Base-by-base conservation (phyloP, 371 early-diverging fungal species). In the Apophysomyces variabilis region DNA sequence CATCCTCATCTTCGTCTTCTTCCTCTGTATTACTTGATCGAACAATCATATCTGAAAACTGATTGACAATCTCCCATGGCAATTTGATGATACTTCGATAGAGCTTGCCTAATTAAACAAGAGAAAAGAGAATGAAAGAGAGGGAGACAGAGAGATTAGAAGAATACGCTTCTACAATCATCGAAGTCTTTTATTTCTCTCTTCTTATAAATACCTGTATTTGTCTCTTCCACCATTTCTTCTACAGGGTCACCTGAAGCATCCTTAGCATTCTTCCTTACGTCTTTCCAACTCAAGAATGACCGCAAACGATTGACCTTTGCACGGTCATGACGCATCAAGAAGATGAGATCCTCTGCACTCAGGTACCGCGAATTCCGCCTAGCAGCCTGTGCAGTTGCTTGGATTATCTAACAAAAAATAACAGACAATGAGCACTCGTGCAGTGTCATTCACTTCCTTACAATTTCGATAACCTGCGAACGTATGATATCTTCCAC, bases 271-370 rank as follows among this genome's bases (percentile, higher is more conserved):
- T 92, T 93, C 66, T 94, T 96, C 38, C 98, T 89, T 21, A 97
- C 95, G 70, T 99, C 98, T 76, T 96, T 97, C 96, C 96, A 98
- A 59, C 92, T 91, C 38, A 99, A 80, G 76, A 92, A 99, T 21
- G 92, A 92, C 35, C 92, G 83, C 60, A 99, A 83, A 4, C 98
- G 91, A 71, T 92, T 91, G 6, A 96, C 95, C 72, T 96, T 97
- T 58, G 89, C 90, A 38, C 93, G 89, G 76, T 99, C 98, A 77
- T 95, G 95, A 1, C 97, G 89, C 72, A 97, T 95, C n/a, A 97
- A 78, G 73, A 98, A 99, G 13, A 99, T 96, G 38, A 98, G 76
- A 74, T 99, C 99, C 70, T 99, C 98, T 18, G 93, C 87, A n/a
- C 85, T 84, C 66, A 96, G 78, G 64, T 84, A 88, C n/a, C 93